Conservation (phyloP, 768 basidiomycete species). For the Sporobolomyces pararoseus region DNA sequence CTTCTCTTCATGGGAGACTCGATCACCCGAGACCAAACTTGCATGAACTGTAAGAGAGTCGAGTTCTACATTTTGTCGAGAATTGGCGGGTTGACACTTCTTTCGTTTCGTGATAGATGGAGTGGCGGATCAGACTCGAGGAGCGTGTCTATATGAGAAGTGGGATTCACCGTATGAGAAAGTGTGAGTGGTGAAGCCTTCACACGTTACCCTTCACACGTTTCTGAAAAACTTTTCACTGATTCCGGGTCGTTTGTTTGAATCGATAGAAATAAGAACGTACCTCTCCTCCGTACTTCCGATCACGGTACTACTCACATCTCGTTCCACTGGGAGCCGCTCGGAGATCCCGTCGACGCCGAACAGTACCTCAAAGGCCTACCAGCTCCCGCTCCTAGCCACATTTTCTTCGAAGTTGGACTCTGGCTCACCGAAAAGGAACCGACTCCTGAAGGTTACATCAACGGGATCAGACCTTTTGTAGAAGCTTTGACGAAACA, state of each 20-base stretch:
- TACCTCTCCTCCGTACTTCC: not conserved
- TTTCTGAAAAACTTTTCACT: too few relatives aligned
- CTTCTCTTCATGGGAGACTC: conserved; percentile 26
- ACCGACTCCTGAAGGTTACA: not conserved
- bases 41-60: too few relatives aligned
- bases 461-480: not conserved
- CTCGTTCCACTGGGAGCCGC: conserved; percentile 14
- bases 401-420: conserved; percentile 20
- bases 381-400: not conserved
- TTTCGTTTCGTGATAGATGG: too few relatives aligned
- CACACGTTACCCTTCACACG: too few relatives aligned
- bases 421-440: conserved; percentile 13
- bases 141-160: not conserved
- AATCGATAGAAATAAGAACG: conserved; percentile 10
- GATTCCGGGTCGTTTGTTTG: too few relatives aligned
- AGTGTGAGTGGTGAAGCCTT: not conserved
- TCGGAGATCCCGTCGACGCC: conserved; percentile 2
- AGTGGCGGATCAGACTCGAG: not conserved
- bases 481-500: conserved; percentile 1
- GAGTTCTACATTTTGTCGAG: too few relatives aligned
- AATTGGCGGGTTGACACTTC: too few relatives aligned
- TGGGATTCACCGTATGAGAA: conserved; percentile 1
- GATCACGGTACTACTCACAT: not conserved
- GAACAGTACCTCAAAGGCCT: not conserved
- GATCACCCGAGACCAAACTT: conserved; percentile 17